Evolutionary conservation across 1,284 basidiomycete species (phyloP).

Genomic region (Apiotrichum domesticum): DNA sequence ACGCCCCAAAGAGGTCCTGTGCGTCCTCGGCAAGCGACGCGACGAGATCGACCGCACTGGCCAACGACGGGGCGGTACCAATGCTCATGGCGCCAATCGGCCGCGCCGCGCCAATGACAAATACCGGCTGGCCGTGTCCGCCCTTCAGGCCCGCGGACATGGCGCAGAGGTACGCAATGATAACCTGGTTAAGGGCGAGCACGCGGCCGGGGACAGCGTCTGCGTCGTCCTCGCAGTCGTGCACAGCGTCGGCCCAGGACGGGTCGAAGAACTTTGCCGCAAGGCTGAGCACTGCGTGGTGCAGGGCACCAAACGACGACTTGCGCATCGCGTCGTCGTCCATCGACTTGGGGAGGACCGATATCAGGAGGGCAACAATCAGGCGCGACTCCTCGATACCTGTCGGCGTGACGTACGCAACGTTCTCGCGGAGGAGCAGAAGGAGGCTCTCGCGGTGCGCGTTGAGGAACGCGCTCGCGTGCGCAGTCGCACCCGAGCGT

Average conservation of each 20-base stretch:
- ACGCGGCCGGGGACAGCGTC: constrained; percentile 12
- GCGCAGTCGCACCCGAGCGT: constrained; percentile 7
- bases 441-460: constrained; percentile 53
- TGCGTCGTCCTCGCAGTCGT: constrained; percentile 2
- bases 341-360: constrained; percentile 48
- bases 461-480: constrained; percentile 50
- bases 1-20: constrained; percentile 26
- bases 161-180: constrained; percentile 32
- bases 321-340: constrained; percentile 61
- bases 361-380: constrained; percentile 48
- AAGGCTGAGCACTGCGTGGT: constrained; percentile 69
- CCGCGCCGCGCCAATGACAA: constrained; percentile 33
- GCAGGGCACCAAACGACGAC: constrained; percentile 73
- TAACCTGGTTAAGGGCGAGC: constrained; percentile 35
- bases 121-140: constrained; percentile 31
- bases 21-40: constrained; percentile 30
- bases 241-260: constrained; percentile 53
- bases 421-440: constrained; percentile 47
- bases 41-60: constrained; percentile 28
- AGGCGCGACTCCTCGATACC: constrained; percentile 50
- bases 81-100: constrained; percentile 15
- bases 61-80: constrained; percentile 35
- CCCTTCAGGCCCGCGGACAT: constrained; percentile 34
- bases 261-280: constrained; percentile 67
- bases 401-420: constrained; percentile 42